phyloP scores from a whole-genome alignment of 148 eudicot genomes.

The Vaccinium vitisidaea region DNA sequence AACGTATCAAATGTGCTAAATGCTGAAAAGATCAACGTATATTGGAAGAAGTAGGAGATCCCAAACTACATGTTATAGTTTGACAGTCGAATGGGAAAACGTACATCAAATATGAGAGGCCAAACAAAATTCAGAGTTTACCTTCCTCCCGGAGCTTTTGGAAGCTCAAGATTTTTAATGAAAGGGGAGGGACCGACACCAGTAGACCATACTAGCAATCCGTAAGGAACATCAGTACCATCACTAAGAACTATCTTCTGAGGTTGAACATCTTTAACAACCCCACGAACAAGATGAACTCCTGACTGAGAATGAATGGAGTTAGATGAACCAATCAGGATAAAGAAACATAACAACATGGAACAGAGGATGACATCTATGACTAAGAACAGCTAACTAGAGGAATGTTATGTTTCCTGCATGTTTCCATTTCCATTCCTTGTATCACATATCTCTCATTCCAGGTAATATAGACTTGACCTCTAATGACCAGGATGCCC shows the following conservation, averaged over 20 bases:
- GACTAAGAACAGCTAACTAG: neutral
- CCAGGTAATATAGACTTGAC: neutral
- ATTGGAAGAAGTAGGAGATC: neutral
- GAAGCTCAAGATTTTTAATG: slow-evolving; percentile 57
- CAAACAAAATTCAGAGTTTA: slow-evolving; percentile 20
- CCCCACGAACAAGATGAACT: slow-evolving; percentile 86
- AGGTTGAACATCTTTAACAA: slow-evolving; percentile 84
- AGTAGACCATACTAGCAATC: slow-evolving; percentile 95
- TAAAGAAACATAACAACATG: neutral
- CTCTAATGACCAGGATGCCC: neutral
- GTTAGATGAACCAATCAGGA: slow-evolving; percentile 3
- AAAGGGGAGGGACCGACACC: slow-evolving; percentile 94
- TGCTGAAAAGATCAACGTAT: neutral
- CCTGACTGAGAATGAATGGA: slow-evolving; percentile 73
- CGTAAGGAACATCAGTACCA: slow-evolving; percentile 85
- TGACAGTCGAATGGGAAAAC: slow-evolving; percentile 1
- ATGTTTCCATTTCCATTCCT: neutral
- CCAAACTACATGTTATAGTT: neutral
- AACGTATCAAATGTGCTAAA: neutral
- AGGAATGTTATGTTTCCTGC: neutral
- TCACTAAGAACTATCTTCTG: slow-evolving; percentile 76
- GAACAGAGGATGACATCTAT: neutral
- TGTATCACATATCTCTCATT: neutral
- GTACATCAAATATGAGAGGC: slow-evolving; percentile 8
- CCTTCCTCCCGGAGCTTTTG: slow-evolving; percentile 95